Percentiles rank a stretch among this genome's conserved stretches.
phyloP scores from a whole-genome alignment of 2,329 filamentous ascomycete species.

The Hypomyces perniciosus region DNA sequence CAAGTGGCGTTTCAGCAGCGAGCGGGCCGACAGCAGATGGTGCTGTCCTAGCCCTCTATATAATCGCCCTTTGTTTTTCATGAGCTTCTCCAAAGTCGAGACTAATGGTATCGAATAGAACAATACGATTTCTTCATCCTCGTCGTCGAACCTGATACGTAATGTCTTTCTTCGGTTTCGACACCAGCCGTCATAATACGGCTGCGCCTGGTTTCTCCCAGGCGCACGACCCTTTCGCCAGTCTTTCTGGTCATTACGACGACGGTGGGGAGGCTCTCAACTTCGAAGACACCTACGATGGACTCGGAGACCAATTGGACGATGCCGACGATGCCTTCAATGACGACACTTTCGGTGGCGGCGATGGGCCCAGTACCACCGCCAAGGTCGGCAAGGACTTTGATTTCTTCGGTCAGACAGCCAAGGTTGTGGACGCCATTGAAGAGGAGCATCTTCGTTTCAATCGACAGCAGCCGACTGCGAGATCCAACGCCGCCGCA shows the following conservation, averaged over 20 bases:
- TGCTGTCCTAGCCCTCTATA: background rate
- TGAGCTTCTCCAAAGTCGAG: background rate
- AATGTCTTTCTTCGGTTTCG: slow-evolving; percentile 94
- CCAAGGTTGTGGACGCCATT: slow-evolving; percentile 76
- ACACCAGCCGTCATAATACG: slow-evolving; percentile 59
- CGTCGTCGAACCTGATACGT: slow-evolving; percentile 20
- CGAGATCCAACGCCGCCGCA: slow-evolving; percentile 29
- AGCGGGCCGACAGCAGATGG: background rate
- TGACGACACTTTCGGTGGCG: slow-evolving; percentile 79
- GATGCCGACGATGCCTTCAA: slow-evolving; percentile 94
- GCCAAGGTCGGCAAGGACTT: slow-evolving; percentile 80
- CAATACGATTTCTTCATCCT: slow-evolving; percentile 17
- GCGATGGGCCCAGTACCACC: slow-evolving; percentile 16
- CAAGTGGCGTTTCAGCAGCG: background rate
- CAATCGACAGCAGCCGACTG: slow-evolving; percentile 62
- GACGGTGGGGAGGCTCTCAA: slow-evolving; percentile 57
- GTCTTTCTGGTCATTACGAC: slow-evolving; percentile 61
- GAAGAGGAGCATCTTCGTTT: slow-evolving; percentile 87
- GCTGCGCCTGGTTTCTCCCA: slow-evolving; percentile 77
- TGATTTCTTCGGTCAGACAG: slow-evolving; percentile 92
- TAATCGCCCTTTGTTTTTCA: background rate
- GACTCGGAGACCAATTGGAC: slow-evolving; percentile 81
- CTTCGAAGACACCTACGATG: slow-evolving; percentile 97
- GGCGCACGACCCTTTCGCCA: slow-evolving; percentile 78
- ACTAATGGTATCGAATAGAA: slow-evolving; percentile 21